A percentile compares a stretch with the other conserved stretches of the same genome.
Conservation (phyloP, 441 rosid species). For the Mallotus repandus region DNA sequence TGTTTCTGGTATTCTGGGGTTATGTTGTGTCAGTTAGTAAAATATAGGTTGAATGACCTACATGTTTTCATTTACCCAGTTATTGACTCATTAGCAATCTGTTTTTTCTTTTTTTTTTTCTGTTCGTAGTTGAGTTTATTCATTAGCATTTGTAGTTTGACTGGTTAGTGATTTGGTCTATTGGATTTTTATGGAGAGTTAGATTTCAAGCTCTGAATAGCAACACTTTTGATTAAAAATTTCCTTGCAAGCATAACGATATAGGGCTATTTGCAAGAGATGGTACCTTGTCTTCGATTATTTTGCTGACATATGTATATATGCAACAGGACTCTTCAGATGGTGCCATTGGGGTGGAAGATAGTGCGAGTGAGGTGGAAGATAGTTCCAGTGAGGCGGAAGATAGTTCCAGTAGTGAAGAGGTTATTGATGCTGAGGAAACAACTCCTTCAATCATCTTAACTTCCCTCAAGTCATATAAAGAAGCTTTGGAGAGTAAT, state of each 20-base stretch:
- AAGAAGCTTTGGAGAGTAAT: constrained; percentile 66
- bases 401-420: constrained; percentile 25
- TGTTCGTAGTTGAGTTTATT: not conserved
- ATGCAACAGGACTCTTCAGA: constrained; percentile 60
- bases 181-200: too few species aligned
- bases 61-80: not conserved
- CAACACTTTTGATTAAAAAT: not conserved
- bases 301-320: constrained; percentile 24
- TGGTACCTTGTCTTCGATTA: not conserved
- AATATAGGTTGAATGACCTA: not conserved
- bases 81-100: not conserved
- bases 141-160: not conserved
- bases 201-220: not conserved
- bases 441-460: constrained; percentile 42
- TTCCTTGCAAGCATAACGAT: not conserved
- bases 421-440: constrained; percentile 45
- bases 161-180: constrained; percentile 4
- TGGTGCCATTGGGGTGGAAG: constrained; percentile 47
- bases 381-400: constrained; percentile 20
- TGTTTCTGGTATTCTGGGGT: not conserved
- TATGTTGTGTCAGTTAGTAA: too few species aligned
- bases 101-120: not conserved
- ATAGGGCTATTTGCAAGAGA: not conserved
- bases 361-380: too few species aligned
- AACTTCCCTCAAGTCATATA: constrained; percentile 52